A percentile compares a stretch with the other conserved stretches of the same genome.
These are phyloP conservation scores for Taphrina pruni DNA, from an alignment of 1,139 yeast species.

Conservation along the genomic window DNA sequence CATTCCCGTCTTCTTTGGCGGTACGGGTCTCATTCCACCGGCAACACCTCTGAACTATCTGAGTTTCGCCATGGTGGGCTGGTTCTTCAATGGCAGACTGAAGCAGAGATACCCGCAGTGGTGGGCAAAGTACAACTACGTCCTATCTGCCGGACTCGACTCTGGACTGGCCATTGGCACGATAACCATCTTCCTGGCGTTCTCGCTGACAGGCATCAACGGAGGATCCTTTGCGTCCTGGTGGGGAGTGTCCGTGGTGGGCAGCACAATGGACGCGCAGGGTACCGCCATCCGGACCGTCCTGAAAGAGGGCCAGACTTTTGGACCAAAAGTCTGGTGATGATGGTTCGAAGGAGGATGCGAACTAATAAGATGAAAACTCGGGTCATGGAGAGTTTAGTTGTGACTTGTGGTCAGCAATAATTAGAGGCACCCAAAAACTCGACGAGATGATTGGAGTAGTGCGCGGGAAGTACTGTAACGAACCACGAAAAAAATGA, in stretches of 20 bases:
- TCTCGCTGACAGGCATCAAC: slow-evolving; percentile 52
- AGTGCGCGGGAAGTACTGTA: neutral
- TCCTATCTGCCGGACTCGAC: slow-evolving; percentile 65
- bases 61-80: slow-evolving; percentile 59
- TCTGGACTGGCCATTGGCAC: slow-evolving; percentile 58
- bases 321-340: slow-evolving; percentile 51
- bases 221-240: slow-evolving; percentile 51
- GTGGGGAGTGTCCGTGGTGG: slow-evolving; percentile 60
- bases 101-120: slow-evolving; percentile 62
- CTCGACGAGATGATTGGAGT: neutral
- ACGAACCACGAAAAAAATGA: neutral
- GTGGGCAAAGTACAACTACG: slow-evolving; percentile 71
- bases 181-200: slow-evolving; percentile 57
- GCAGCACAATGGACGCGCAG: slow-evolving; percentile 49
- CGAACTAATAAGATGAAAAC: no score
- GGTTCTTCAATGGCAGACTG: slow-evolving; percentile 60
- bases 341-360: neutral
- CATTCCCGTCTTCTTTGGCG: slow-evolving; percentile 62
- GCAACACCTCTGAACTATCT: slow-evolving; percentile 61
- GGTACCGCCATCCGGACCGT: slow-evolving; percentile 48
- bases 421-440: no score
- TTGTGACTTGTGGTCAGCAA: no score
- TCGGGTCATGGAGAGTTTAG: no score
- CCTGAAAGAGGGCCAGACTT: slow-evolving; percentile 52
- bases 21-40: slow-evolving; percentile 61